phyloP scores from a whole-genome alignment of 371 early-diverging fungal species.

The Massospora cicadina region DNA sequence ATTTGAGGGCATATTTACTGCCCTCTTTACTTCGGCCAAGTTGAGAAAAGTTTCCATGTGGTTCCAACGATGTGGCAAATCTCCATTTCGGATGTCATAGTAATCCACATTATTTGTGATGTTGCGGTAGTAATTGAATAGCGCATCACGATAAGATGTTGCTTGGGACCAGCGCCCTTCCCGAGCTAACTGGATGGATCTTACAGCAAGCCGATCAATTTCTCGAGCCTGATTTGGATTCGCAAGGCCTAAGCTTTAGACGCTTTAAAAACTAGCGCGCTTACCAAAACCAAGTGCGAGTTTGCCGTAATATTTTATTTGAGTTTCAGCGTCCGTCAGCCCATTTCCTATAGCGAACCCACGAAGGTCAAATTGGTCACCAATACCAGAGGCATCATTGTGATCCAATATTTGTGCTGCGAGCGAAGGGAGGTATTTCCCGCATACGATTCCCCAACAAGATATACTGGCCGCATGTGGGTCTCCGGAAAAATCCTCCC shows the following conservation, averaged over 20 bases:
- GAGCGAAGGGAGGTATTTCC: conserved; percentile 37
- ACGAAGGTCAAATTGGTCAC: conserved; percentile 35
- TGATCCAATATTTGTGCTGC: conserved; percentile 22
- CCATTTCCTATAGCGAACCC: conserved; percentile 82
- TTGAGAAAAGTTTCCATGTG: conserved; percentile 30
- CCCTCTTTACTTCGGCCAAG: conserved; percentile 20
- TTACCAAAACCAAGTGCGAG: conserved; percentile 8
- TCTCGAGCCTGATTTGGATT: conserved; percentile 19
- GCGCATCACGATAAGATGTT: conserved; percentile 17
- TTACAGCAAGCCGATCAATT: conserved; percentile 19
- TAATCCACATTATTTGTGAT: conserved; percentile 37
- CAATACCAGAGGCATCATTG: conserved; percentile 16
- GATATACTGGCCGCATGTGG: conserved; percentile 18
- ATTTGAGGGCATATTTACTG: conserved; percentile 24
- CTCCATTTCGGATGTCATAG: conserved; percentile 43
- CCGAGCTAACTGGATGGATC: conserved; percentile 18
- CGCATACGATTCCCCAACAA: conserved; percentile 33
- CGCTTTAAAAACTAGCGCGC: neutral
- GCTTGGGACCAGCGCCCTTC: conserved; percentile 22
- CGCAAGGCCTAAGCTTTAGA: conserved; percentile 12
- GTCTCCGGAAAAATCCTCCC: conserved; percentile 27
- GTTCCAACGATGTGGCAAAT: conserved; percentile 26
- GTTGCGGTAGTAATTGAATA: conserved; percentile 35
- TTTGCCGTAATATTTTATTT: conserved; percentile 63
- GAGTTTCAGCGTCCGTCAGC: conserved; percentile 67